These are phyloP conservation scores for Daldinia concentrica DNA, from an alignment of 495 filamentous ascomycete genomes.

Conservation along the genomic window DNA sequence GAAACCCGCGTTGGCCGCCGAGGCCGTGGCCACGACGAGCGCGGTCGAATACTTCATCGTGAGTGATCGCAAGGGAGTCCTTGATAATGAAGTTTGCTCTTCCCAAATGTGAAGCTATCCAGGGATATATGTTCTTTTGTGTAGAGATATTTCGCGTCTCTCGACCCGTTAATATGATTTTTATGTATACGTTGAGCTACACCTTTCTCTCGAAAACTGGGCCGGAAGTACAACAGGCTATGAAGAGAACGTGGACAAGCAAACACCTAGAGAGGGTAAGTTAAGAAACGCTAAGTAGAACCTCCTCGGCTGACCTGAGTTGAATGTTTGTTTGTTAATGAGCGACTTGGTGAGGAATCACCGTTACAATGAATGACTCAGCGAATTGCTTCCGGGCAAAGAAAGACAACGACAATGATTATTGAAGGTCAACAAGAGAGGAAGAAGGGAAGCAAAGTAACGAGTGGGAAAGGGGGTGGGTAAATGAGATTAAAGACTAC, in stretches of 20 bases:
- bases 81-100: slow-evolving; percentile 29
- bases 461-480: slow-evolving; percentile 39
- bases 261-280: slow-evolving; percentile 17
- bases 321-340: slow-evolving; percentile 40
- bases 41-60: slow-evolving; percentile 44
- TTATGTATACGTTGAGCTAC: slow-evolving; percentile 18
- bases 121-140: slow-evolving; percentile 17
- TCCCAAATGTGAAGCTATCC: slow-evolving; percentile 7
- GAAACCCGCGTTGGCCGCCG: slow-evolving; percentile 43
- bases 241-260: slow-evolving; percentile 44
- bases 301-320: slow-evolving; percentile 21
- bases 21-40: slow-evolving; percentile 42
- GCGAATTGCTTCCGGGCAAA: slow-evolving; percentile 43
- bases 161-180: slow-evolving; percentile 24
- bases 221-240: slow-evolving; percentile 29
- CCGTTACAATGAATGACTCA: slow-evolving; percentile 46
- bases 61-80: slow-evolving; percentile 4
- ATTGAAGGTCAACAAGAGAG: slow-evolving; percentile 23
- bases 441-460: slow-evolving; percentile 30
- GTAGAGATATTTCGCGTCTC: slow-evolving; percentile 19
- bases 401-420: slow-evolving; percentile 43
- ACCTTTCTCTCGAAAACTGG: slow-evolving; percentile 16
- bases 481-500: slow-evolving; percentile 41
- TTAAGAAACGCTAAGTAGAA: slow-evolving; percentile 23
- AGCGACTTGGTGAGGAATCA: slow-evolving; percentile 47